Percentiles rank a stretch among this genome's conserved stretches.
Conservation (phyloP, 225 moss, liverwort and hornwort genomes). For the Anthoceros angustus region DNA sequence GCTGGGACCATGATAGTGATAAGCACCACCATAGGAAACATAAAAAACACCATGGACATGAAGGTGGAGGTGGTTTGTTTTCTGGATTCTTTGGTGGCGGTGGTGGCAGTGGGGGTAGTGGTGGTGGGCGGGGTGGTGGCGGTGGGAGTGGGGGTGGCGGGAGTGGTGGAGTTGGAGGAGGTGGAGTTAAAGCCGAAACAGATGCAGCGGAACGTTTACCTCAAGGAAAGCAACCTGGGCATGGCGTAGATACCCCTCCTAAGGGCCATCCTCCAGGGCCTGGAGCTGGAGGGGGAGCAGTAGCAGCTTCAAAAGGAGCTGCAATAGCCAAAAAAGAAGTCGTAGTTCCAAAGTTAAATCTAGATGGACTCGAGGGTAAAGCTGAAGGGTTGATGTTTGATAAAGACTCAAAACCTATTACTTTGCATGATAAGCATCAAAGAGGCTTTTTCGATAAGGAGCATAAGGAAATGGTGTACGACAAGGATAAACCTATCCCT, state of each 20-base stretch:
- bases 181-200: neutral
- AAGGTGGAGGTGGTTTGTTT: constrained; percentile 1
- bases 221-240: neutral
- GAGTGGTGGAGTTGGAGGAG: neutral
- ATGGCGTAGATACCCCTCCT: neutral
- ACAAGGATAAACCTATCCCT: neutral
- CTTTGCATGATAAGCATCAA: neutral
- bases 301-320: too few species aligned
- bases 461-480: neutral
- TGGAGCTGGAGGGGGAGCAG: neutral
- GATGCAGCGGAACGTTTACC: neutral
- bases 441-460: constrained; percentile 1
- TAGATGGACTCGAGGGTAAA: neutral
- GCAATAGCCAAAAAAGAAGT: neutral
- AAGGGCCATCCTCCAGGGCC: neutral
- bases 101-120: too few species aligned
- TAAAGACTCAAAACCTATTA: neutral
- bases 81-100: constrained; percentile 1
- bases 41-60: neutral
- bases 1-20: neutral
- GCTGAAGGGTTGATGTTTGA: neutral
- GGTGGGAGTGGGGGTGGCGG: neutral
- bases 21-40: neutral
- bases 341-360: neutral
- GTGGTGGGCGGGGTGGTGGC: neutral